phyloP scores from a whole-genome alignment of 495 filamentous ascomycete genomes.

The Daldinia bambusicola region DNA sequence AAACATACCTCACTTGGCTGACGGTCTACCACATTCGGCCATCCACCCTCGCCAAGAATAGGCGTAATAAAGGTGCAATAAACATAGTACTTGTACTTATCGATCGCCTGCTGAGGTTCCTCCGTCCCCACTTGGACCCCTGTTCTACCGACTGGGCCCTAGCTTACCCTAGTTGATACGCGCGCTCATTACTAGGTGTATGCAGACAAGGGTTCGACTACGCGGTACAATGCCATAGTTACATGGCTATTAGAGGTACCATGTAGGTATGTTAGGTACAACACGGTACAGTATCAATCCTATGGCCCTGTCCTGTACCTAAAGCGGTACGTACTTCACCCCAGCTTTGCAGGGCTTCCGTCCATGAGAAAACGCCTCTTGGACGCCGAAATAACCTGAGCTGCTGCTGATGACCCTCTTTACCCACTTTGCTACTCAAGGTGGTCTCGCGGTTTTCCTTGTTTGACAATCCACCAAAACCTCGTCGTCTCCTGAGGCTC shows the following conservation, averaged over 20 bases:
- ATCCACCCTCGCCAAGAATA: conserved; percentile 39
- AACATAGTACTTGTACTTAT: conserved; percentile 27
- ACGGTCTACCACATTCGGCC: conserved; percentile 42
- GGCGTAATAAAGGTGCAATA: conserved; percentile 19
- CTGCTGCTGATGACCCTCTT: conserved; percentile 45
- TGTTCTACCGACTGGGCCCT: conserved; percentile 31
- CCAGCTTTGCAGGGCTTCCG: conserved; percentile 38
- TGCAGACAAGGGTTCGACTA: conserved; percentile 19
- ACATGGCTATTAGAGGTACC: too few relatives aligned
- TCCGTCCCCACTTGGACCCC: conserved; percentile 28
- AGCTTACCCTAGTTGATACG: conserved; percentile 43
- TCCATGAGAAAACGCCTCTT: conserved; percentile 40
- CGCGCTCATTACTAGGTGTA: conserved; percentile 29
- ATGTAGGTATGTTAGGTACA: conserved; percentile 2
- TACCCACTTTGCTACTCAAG: conserved; percentile 43
- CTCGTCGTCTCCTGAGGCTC: conserved; percentile 43
- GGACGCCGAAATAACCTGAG: conserved; percentile 45
- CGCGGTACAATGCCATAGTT: conserved; percentile 15
- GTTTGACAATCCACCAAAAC: conserved; percentile 46
- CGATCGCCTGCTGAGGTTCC: conserved; percentile 33
- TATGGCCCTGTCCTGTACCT: too few relatives aligned
- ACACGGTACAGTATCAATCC: conserved; percentile 12
- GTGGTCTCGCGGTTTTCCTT: conserved; percentile 43
- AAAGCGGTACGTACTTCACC: conserved; percentile 24
- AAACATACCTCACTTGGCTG: background rate